Conservation (phyloP, 164 flowering plant species). For the Taxillus chinensis region DNA sequence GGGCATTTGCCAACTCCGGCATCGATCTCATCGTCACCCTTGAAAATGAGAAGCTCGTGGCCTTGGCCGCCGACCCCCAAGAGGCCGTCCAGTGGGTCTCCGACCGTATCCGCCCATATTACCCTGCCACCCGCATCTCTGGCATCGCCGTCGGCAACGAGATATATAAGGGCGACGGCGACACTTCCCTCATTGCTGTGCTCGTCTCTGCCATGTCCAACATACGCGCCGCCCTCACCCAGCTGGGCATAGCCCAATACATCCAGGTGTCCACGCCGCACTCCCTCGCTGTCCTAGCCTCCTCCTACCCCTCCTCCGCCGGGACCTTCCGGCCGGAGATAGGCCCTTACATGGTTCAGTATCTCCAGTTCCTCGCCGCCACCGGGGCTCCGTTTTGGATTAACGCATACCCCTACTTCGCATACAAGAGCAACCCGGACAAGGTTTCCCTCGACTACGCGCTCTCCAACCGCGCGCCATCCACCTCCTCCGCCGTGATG, state of each 20-base stretch:
- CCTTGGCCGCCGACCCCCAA: constrained; percentile 36
- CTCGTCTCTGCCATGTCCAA: constrained; percentile 61
- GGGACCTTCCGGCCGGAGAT: constrained; percentile 51
- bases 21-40: constrained; percentile 71
- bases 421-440: constrained; percentile 58
- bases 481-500: constrained; percentile 49
- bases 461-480: constrained; percentile 36
- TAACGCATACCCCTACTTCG: constrained; percentile 91
- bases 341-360: constrained; percentile 32
- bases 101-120: constrained; percentile 59
- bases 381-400: constrained; percentile 85
- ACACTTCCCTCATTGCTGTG: constrained; percentile 26
- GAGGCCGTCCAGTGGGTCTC: constrained; percentile 79
- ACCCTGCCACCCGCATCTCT: constrained; percentile 69
- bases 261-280: constrained; percentile 67
- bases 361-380: constrained; percentile 40
- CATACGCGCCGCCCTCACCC: constrained; percentile 51
- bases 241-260: constrained; percentile 40
- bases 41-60: constrained; percentile 43
- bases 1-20: constrained; percentile 67
- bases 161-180: constrained; percentile 42
- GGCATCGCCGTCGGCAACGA: constrained; percentile 90
- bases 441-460: constrained; percentile 56
- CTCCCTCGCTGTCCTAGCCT: constrained; percentile 49
- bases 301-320: constrained; percentile 83